Evolutionary conservation across 768 basidiomycete genomes (phyloP), one percentile per base, ranked within the genome.

Genomic region (Leccinum uliginosum): DNA sequence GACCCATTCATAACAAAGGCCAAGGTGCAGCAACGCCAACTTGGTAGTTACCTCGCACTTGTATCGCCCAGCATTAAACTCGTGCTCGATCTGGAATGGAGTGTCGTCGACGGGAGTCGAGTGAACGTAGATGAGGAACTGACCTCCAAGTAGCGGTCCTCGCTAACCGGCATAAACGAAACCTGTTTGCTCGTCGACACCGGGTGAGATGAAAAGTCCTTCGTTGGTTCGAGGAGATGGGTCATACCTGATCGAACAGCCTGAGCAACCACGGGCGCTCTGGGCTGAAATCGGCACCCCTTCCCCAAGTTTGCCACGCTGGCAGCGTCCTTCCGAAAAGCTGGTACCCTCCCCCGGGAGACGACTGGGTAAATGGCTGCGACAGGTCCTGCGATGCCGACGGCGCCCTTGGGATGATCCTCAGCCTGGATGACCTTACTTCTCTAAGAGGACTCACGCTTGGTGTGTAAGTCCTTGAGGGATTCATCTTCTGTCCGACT

Each of bases 401-500:
- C 76, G 0, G 86, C 85, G 11, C 86, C 87, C 80, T 85, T 43
- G 19, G 11, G 19, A 65, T 0, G 27, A 24, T 53, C 6, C 12
- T 30, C 3, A 54, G 59, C 14, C 3, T 27, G 29, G 32, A 54
- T 15, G 15, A 29, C 10, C 12, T 35, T 26, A 2, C 4, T 3
- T 21, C 38, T 8, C 10, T 19, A 23, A 2, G 2, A 17, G 67
- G 19, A 67, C 76, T 43, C 65, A 83, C 83, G 40, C 80, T 74
- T 9, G 85, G 83, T 0, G 87, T 89, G 57, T 75, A 84, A 0
- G 84, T 85, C 8, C 86, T 73, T 0, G 85, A 85, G 0, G 86
- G 87, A 54, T 89, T 89, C 83, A 87, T 87, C 67, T 89, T 89
- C 57, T 87, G 86, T 0, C 82, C 84, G 6, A 83, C 76, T 0